Evolutionary conservation across 2,329 filamentous ascomycete genomes (phyloP).

Genomic region (Penicillium brasilianum): DNA sequence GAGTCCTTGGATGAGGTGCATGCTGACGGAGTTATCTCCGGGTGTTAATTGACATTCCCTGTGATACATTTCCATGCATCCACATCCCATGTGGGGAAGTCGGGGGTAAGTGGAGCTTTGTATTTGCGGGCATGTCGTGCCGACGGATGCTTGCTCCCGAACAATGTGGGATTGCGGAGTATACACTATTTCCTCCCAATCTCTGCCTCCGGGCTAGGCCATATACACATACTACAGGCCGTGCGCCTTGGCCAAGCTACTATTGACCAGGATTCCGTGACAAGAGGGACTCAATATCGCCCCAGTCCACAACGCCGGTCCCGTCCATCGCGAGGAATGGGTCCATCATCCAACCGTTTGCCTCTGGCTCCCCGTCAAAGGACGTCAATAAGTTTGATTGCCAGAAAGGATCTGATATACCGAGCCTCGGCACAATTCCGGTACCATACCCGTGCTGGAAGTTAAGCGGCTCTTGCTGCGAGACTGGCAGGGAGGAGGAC

Average conservation of each 20-base stretch:
- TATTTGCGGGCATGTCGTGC: slow-evolving; percentile 1
- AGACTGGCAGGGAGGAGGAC: slow-evolving; percentile 1
- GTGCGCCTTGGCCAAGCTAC: slow-evolving; percentile 1
- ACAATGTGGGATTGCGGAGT: slow-evolving; percentile 6
- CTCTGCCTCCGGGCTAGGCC: slow-evolving; percentile 1
- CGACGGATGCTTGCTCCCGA: slow-evolving; percentile 14
- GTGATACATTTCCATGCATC: slow-evolving; percentile 4
- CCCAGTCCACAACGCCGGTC: slow-evolving; percentile 12
- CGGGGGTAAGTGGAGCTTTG: background rate
- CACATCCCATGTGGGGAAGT: slow-evolving; percentile 5
- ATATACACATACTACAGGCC: slow-evolving; percentile 7
- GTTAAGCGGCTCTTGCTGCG: slow-evolving; percentile 2
- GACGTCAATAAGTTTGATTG: slow-evolving; percentile 11
- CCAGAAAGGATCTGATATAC: slow-evolving; percentile 12
- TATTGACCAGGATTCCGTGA: slow-evolving; percentile 10
- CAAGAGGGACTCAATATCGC: slow-evolving; percentile 14
- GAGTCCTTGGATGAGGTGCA: slow-evolving; percentile 3
- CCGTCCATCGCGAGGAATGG: slow-evolving; percentile 12
- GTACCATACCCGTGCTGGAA: slow-evolving; percentile 10
- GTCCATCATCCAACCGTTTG: slow-evolving; percentile 14
- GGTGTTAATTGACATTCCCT: slow-evolving; percentile 1
- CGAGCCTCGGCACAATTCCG: slow-evolving; percentile 8
- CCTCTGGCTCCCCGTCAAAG: slow-evolving; percentile 13
- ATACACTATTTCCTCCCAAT: slow-evolving; percentile 8
- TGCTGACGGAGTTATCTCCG: background rate